Evolutionary conservation across 2,329 filamentous ascomycete genomes (phyloP), one percentile per base, ranked within the genome.

Genomic region (Fonsecaea pugnacius): DNA sequence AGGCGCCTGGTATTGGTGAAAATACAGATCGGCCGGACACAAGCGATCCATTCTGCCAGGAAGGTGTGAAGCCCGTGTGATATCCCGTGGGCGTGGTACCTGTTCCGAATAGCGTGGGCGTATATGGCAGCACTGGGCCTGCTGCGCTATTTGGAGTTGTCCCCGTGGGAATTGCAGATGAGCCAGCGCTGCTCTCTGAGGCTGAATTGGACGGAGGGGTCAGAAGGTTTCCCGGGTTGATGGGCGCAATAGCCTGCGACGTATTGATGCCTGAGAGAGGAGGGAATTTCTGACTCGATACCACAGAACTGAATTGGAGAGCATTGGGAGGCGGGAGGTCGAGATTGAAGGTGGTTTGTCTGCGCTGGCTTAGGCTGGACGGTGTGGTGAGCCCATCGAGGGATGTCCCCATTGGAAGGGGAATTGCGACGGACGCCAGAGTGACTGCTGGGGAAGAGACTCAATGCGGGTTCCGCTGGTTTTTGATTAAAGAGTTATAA

Each of bases 321-420:
- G 84, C 79, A 57, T 85, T 83, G 70, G 87, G 87, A 60, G 88
- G 86, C 69, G 87, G 86, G 57, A 91, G 84, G 73, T 90, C 87
- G 67, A 92, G 83, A 71, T 85, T 84, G 63, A 85, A 86, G 67
- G 89, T 87, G 73, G 89, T 89, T 73, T 87, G 85, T 76, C 89
- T 86, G 73, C 90, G 85, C 76, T 88, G 84, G 70, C 88, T 86
- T 75, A 92, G 87, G 79, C 89, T 89, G 74, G 84, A 82, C 71
- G 85, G 82, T 72, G 82, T 80, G 76, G 83, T 83, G 79, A 88
- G 83, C 75, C 80, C 79, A 76, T 88, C 85, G 74, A 85, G 78
- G 74, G 83, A 82, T 75, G 84, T 80, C 78, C 85, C 83, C 85
- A 88, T 89, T 75, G 83, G 84, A 74, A 83, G 79, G 75, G 83